Percentiles rank a stretch among this genome's conserved stretches.
These are phyloP conservation scores for Aspergillus sparsus DNA, from an alignment of 495 filamentous ascomycete species.

Conservation along the genomic window DNA sequence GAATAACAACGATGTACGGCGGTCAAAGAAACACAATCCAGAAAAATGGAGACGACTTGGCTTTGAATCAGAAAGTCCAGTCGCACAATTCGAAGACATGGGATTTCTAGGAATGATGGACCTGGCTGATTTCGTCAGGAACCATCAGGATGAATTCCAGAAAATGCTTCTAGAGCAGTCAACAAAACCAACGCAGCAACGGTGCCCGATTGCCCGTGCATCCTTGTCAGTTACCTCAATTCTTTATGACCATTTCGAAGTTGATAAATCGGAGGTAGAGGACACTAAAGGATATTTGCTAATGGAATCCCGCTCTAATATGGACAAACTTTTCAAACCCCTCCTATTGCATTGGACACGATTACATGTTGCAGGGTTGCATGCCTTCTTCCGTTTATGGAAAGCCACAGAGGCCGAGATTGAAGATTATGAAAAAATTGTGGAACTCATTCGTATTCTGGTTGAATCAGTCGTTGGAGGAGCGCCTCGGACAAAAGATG, in stretches of 20 bases:
- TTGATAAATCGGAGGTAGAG: constrained; percentile 82
- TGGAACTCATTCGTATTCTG: constrained; percentile 87
- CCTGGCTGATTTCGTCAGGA: constrained; percentile 86
- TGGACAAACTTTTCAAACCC: constrained; percentile 86
- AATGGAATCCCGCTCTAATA: constrained; percentile 73
- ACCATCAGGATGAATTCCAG: constrained; percentile 88
- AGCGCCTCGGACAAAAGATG: constrained; percentile 78
- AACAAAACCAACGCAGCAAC: constrained; percentile 63
- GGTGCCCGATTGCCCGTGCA: constrained; percentile 86
- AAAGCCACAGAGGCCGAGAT: constrained; percentile 78
- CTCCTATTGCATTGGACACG: constrained; percentile 91
- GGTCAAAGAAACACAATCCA: constrained; percentile 68
- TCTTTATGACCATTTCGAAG: constrained; percentile 93
- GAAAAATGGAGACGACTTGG: constrained; percentile 94
- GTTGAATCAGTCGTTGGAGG: constrained; percentile 88
- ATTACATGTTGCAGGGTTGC: constrained; percentile 87
- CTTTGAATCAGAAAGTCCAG: constrained; percentile 87
- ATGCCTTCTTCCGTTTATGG: constrained; percentile 91
- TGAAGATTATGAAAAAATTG: constrained; percentile 89
- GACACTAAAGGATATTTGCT: constrained; percentile 75
- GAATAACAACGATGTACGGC: constrained; percentile 51
- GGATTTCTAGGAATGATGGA: constrained; percentile 98
- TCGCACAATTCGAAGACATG: constrained; percentile 76
- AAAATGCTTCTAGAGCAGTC: constrained; percentile 91
- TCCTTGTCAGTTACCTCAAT: constrained; percentile 86